Evolutionary conservation across 148 eudicot species (phyloP), one percentile per base, ranked within the genome.

Genomic region (Hydrangea macrophylla): DNA sequence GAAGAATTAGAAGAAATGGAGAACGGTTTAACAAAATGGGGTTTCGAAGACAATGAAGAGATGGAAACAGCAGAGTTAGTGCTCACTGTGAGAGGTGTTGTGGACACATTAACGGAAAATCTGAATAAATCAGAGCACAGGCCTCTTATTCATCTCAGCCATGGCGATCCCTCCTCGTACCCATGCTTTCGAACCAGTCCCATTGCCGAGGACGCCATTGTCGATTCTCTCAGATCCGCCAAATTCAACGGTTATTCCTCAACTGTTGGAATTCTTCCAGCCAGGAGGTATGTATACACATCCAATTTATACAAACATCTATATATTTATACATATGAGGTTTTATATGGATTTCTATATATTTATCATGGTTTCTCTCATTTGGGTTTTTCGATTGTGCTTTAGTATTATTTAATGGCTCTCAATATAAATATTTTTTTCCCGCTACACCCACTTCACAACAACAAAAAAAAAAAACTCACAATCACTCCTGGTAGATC

Each of bases 91-190:
- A 42, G 65, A 66, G 48, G 26, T 9, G 55, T 60, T 13, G 30
- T 74, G 5, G 12, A 59, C 35, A 55, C 42, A 26, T 3, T 79
- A 5, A 57, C 5, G 1, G 26, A 9, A 18, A 70, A 63, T 5
- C 15, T 81, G 5, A 48, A 78, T 24, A 65, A 72, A 7, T 5
- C 56, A 22, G 81, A 81, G 53, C 7, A 27, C 11, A 73, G 77
- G 0, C 26, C 60, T 2, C 9, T 48, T 0, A 23, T 81, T 55
- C 79, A 70, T 8, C 67, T 81, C 32, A 81, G 76, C 15, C 84
- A 77, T 12, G 82, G 82, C 5, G 85, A 81, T 40, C 85, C 85
- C 26, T 60, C 79, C 0, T 58, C 60, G 0, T 81, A 37, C 50
- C 69, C 67, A 11, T 77, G 71, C 70, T 81, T 81, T 39, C 79